Evolutionary conservation across 2,329 filamentous ascomycete species (phyloP), one percentile per base, ranked within the genome.

Genomic region (Ascosphaera apis): DNA sequence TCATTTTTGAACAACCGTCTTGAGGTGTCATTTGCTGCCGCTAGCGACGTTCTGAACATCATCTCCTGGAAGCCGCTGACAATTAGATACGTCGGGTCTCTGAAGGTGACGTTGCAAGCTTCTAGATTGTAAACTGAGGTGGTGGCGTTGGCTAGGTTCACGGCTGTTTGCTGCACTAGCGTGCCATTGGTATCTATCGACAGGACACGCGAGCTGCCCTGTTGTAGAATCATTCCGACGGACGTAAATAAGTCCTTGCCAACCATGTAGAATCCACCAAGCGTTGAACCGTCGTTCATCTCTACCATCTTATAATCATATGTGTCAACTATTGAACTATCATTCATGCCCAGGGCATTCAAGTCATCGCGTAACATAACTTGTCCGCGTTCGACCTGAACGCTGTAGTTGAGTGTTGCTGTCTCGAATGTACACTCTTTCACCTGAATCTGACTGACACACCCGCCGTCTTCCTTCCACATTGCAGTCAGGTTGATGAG

Each of bases 81-180:
- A 15, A 35, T 35, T n/a, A 17, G n/a, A 9, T 35, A 9, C 7
- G 33, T 19, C 11, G 33, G 33, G 16, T 35, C 33, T 3, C 19
- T 11, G 33, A 35, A 35, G 11, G 33, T 35, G 16, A 35, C 31
- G 31, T 33, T 33, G 15, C 11, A 15, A 13, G 18, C 18, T 17
- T 33, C 9, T 17, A 12, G 18, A 13, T n/a, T 16, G 13, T 7
- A n/a, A 16, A 15, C 15, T 16, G 18, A n/a, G 36, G 27, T 28
- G 21, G 13, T 5, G 8, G 31, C 23, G 25, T 25, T 23, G 21
- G 35, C 16, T 15, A 13, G 28, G 33, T 30, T 28, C 15, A 15
- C 28, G 16, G 19, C 23, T 17, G 19, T 42, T 39, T 38, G 39
- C 39, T 33, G 31, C 39, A 31, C 25, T 8, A 28, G 25, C 25